Percentiles rank a stretch among this genome's conserved stretches.
These are phyloP conservation scores for Chlamydomonas eustigma DNA, from an alignment of 139 green algal species.

Conservation along the genomic window DNA sequence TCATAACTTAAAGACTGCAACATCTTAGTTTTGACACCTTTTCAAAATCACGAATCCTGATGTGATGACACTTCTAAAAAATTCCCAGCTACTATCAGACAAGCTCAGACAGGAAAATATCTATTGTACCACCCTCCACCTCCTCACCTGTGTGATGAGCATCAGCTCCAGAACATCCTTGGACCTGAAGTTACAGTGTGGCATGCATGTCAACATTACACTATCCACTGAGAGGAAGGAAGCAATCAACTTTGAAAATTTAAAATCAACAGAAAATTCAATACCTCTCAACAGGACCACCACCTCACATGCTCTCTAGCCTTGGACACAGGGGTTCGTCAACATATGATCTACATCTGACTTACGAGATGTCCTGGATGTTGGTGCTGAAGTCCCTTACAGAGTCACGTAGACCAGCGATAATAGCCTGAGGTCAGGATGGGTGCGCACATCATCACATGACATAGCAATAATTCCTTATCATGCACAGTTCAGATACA, in stretches of 20 bases:
- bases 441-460: neutral
- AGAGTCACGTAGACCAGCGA: conserved; percentile 82
- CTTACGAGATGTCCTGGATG: conserved; percentile 21
- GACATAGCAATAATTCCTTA: neutral
- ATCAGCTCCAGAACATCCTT: conserved; percentile 23
- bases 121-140: too few species aligned
- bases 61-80: neutral
- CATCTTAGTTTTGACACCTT: neutral
- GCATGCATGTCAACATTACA: neutral
- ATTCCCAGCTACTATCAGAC: neutral
- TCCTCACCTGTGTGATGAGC: conserved; percentile 15
- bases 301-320: too few species aligned
- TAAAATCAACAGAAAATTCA: neutral
- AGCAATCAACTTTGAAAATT: neutral
- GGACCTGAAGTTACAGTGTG: neutral
- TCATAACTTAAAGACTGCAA: neutral
- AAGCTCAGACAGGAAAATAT: neutral
- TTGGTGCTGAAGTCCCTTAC: conserved; percentile 72
- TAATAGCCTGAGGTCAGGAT: conserved; percentile 62
- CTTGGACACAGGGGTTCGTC: too few species aligned
- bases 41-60: neutral
- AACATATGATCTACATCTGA: too few species aligned
- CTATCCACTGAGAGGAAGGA: neutral
- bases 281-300: neutral
- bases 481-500: neutral